Conservation (phyloP, 768 basidiomycete species). For the Lepiota venenata region DNA sequence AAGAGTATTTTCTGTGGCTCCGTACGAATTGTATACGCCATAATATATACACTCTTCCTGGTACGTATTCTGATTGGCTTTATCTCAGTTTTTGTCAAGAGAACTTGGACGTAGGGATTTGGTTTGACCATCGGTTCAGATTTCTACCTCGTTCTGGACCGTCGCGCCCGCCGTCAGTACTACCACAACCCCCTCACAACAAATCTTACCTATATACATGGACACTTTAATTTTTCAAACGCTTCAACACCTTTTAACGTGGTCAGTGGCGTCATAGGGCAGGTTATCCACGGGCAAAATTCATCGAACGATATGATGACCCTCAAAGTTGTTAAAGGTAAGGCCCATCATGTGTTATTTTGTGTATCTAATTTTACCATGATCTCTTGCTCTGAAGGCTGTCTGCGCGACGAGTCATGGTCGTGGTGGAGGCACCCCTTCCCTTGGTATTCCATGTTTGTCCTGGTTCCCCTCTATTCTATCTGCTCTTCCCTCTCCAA, state of each 20-base stretch:
- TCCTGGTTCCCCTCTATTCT: slow-evolving; percentile 78
- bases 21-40: slow-evolving; percentile 81
- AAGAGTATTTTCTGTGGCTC: slow-evolving; percentile 79
- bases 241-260: slow-evolving; percentile 35
- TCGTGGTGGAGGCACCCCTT: slow-evolving; percentile 76
- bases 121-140: slow-evolving; percentile 84
- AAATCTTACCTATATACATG: slow-evolving; percentile 48
- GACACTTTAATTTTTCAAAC: slow-evolving; percentile 47
- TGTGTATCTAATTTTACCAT: not conserved
- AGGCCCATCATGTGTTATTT: slow-evolving; percentile 11
- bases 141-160: slow-evolving; percentile 70
- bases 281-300: slow-evolving; percentile 24
- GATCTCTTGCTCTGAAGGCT: slow-evolving; percentile 42
- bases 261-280: slow-evolving; percentile 44
- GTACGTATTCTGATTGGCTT: slow-evolving; percentile 30
- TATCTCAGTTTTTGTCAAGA: not conserved
- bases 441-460: slow-evolving; percentile 79
- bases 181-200: slow-evolving; percentile 39
- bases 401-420: slow-evolving; percentile 70
- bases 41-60: slow-evolving; percentile 82
- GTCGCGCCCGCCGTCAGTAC: slow-evolving; percentile 47
- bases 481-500: slow-evolving; percentile 71
- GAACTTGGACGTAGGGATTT: slow-evolving; percentile 53
- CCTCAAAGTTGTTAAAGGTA: slow-evolving; percentile 47
- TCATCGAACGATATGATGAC: slow-evolving; percentile 28